phyloP scores from a whole-genome alignment of 495 filamentous ascomycete species.

The Lichenothelia convexa region DNA sequence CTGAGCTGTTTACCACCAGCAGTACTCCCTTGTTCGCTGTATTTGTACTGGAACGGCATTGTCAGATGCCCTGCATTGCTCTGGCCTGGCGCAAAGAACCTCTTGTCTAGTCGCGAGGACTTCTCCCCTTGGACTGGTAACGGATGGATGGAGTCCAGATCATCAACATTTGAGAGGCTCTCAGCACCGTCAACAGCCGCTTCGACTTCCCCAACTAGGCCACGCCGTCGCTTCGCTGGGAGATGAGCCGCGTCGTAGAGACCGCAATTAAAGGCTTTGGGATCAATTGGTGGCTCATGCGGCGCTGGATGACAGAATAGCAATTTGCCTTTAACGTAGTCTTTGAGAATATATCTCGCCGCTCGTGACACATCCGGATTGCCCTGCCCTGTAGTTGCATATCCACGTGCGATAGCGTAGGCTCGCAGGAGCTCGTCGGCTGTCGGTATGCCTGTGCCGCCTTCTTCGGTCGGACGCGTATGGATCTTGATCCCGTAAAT shows the following conservation, averaged over 20 bases:
- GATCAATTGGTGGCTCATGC: slow-evolving; percentile 42
- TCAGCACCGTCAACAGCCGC: slow-evolving; percentile 14
- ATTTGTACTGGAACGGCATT: slow-evolving; percentile 72
- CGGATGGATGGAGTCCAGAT: slow-evolving; percentile 18
- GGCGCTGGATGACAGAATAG: slow-evolving; percentile 84
- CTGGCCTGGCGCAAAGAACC: slow-evolving; percentile 58
- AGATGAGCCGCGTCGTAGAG: slow-evolving; percentile 69
- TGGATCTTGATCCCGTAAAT: slow-evolving; percentile 82
- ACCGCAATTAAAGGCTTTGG: slow-evolving; percentile 64
- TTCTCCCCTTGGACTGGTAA: slow-evolving; percentile 38
- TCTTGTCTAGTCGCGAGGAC: slow-evolving; percentile 58
- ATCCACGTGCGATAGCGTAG: slow-evolving; percentile 78
- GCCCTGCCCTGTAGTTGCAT: slow-evolving; percentile 69
- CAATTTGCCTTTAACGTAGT: slow-evolving; percentile 93
- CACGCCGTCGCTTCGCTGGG: slow-evolving; percentile 49
- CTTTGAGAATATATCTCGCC: slow-evolving; percentile 79
- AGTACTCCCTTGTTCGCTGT: slow-evolving; percentile 56
- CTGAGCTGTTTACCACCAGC: slow-evolving; percentile 45
- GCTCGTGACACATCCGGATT: slow-evolving; percentile 87
- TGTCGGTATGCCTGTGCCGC: slow-evolving; percentile 76
- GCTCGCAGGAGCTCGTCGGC: slow-evolving; percentile 72
- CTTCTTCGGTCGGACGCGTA: slow-evolving; percentile 73
- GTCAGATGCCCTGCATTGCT: slow-evolving; percentile 43
- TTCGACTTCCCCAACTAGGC: slow-evolving; percentile 23
- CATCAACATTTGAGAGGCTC: slow-evolving; percentile 21